These are phyloP conservation scores for Trichoderma atroviride DNA, from an alignment of 2,329 filamentous ascomycete genomes.

Conservation along the genomic window DNA sequence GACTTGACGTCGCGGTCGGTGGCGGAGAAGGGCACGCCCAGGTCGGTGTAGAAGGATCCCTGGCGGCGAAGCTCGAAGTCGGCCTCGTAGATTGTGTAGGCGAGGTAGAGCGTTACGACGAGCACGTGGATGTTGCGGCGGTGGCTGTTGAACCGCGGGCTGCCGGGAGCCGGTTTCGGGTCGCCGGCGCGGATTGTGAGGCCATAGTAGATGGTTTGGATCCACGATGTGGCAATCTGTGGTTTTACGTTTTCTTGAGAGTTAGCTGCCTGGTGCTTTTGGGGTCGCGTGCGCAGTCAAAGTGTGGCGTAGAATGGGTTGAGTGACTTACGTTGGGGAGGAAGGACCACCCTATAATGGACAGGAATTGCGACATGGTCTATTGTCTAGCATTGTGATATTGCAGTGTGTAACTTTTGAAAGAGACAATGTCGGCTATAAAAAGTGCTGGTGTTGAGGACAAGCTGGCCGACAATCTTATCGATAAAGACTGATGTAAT, in stretches of 20 bases:
- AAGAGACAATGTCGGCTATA: neutral
- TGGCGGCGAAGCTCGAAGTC: slow-evolving; percentile 74
- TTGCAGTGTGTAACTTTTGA: neutral
- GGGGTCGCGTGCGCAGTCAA: neutral
- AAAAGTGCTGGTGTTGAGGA: slow-evolving; percentile 17
- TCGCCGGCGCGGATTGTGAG: slow-evolving; percentile 88
- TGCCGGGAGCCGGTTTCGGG: slow-evolving; percentile 71
- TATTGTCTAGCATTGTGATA: slow-evolving; percentile 17
- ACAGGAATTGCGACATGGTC: slow-evolving; percentile 26
- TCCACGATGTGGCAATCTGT: slow-evolving; percentile 75
- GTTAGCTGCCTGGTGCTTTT: slow-evolving; percentile 29
- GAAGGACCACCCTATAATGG: slow-evolving; percentile 26
- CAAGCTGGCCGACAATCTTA: slow-evolving; percentile 24
- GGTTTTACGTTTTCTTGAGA: neutral
- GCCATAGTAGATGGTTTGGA: slow-evolving; percentile 82
- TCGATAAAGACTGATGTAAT: slow-evolving; percentile 24
- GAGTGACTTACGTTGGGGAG: slow-evolving; percentile 21
- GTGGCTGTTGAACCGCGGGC: slow-evolving; percentile 70
- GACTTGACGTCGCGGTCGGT: slow-evolving; percentile 79
- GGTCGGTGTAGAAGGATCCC: slow-evolving; percentile 77
- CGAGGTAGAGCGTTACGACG: slow-evolving; percentile 80
- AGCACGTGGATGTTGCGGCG: slow-evolving; percentile 80
- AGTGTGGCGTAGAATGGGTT: neutral
- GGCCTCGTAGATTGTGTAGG: slow-evolving; percentile 91
- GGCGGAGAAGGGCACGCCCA: slow-evolving; percentile 70